Evolutionary conservation across 1,284 basidiomycete species (phyloP).

Genomic region (Psilocybe mexicana): DNA sequence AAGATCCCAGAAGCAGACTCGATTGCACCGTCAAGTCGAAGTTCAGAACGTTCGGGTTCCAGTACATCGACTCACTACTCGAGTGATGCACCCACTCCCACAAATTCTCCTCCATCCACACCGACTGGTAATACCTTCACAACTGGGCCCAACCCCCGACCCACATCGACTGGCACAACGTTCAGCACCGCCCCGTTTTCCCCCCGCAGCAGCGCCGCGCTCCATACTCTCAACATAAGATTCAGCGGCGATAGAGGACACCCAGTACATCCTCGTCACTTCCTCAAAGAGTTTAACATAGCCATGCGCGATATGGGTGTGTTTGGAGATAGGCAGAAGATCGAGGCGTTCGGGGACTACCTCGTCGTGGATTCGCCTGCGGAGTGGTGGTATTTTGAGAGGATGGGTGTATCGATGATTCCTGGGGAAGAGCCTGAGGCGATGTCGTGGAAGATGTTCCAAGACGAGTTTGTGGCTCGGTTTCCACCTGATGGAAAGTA

Average conservation of each 20-base stretch:
- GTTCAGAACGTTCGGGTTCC: too few relatives aligned
- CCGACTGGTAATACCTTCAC: too few relatives aligned
- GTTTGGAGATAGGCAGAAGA: neutral
- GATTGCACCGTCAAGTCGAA: too few relatives aligned
- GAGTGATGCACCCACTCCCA: too few relatives aligned
- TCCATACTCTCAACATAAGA: neutral
- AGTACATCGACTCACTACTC: too few relatives aligned
- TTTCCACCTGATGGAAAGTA: neutral
- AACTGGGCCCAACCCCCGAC: too few relatives aligned
- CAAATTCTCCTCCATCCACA: too few relatives aligned
- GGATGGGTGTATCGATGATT: too few relatives aligned
- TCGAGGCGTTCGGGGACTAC: neutral
- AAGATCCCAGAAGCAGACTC: too few relatives aligned
- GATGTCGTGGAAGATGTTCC: neutral
- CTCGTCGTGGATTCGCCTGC: neutral
- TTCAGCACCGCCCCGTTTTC: neutral
- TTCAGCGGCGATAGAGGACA: neutral
- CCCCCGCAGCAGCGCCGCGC: neutral
- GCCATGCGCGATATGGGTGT: neutral
- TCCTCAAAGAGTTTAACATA: neutral
- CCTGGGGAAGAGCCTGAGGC: neutral
- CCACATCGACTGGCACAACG: too few relatives aligned
- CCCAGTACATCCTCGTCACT: neutral
- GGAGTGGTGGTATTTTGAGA: neutral
- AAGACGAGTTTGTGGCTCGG: neutral